Percentiles rank a stretch among this genome's conserved stretches.
Conservation (phyloP, 2,329 filamentous ascomycete species). For the Exophiala mesophila region DNA sequence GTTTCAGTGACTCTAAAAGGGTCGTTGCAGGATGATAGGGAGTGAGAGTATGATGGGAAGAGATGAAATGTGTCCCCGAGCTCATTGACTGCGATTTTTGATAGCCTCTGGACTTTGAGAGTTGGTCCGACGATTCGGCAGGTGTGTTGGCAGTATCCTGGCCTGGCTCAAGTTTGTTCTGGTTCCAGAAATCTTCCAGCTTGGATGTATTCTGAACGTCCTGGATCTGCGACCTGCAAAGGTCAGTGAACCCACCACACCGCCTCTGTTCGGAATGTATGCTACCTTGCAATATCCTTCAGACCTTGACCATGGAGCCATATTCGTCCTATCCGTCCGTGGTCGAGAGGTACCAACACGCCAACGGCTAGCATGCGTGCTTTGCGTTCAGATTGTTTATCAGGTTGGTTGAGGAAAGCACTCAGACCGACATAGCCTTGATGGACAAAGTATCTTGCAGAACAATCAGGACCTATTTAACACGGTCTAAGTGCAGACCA, state of each 20-base stretch:
- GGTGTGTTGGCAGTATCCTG: slow-evolving; percentile 44
- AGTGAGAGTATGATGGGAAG: slow-evolving; percentile 57
- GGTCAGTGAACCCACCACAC: slow-evolving; percentile 22
- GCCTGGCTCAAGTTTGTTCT: slow-evolving; percentile 42
- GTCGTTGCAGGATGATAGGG: slow-evolving; percentile 83
- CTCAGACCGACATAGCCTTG: slow-evolving; percentile 79
- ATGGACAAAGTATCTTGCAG: slow-evolving; percentile 92
- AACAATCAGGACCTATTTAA: no score
- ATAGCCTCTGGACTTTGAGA: slow-evolving; percentile 26
- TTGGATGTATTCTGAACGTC: slow-evolving; percentile 58
- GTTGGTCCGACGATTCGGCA: slow-evolving; percentile 4
- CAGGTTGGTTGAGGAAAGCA: slow-evolving; percentile 81
- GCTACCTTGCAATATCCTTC: slow-evolving; percentile 66
- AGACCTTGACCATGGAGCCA: slow-evolving; percentile 81
- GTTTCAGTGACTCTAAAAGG: slow-evolving; percentile 68
- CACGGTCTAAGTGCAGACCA: neutral
- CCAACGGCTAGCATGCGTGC: slow-evolving; percentile 92
- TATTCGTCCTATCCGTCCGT: slow-evolving; percentile 76
- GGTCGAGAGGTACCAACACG: slow-evolving; percentile 77
- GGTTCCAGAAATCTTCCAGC: slow-evolving; percentile 77
- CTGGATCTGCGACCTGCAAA: slow-evolving; percentile 51
- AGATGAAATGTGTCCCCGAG: slow-evolving; percentile 38
- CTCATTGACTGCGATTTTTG: slow-evolving; percentile 38
- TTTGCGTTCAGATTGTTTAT: slow-evolving; percentile 73
- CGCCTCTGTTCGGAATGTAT: slow-evolving; percentile 14